Evolutionary conservation across 805 yeast species (phyloP).

Genomic region (Cephaloascus albidus): DNA sequence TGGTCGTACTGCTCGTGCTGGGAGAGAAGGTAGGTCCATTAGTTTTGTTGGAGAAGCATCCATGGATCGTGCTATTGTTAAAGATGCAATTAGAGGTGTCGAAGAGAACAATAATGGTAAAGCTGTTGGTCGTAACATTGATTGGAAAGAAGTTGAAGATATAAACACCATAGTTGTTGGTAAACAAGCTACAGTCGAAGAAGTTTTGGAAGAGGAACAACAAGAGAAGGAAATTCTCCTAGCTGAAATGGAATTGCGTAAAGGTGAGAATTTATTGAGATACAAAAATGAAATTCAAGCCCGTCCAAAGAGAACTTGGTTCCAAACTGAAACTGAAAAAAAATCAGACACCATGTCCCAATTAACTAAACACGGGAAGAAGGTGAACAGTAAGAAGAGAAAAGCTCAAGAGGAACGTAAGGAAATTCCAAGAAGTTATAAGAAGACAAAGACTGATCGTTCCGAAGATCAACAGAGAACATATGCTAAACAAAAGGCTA

Average conservation of each 20-base stretch:
- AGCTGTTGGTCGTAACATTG: slow-evolving; percentile 85
- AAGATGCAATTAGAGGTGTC: slow-evolving; percentile 72
- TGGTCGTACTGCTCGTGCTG: slow-evolving; percentile 99
- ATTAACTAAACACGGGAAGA: slow-evolving; percentile 41
- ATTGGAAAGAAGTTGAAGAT: slow-evolving; percentile 77
- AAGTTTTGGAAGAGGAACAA: slow-evolving; percentile 80
- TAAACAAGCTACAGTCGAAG: slow-evolving; percentile 55
- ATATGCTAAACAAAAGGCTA: slow-evolving; percentile 19
- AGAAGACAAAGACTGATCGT: slow-evolving; percentile 75
- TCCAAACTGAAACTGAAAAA: slow-evolving; percentile 56
- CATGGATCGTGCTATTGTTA: slow-evolving; percentile 85
- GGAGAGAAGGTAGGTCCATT: slow-evolving; percentile 88
- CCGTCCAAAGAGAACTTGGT: slow-evolving; percentile 96
- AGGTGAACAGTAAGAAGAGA: slow-evolving; percentile 59
- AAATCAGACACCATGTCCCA: slow-evolving; percentile 27
- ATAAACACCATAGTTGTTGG: slow-evolving; percentile 51
- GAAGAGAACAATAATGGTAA: slow-evolving; percentile 37
- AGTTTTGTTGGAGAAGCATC: slow-evolving; percentile 90
- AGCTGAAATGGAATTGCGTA: slow-evolving; percentile 86
- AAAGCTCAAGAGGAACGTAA: slow-evolving; percentile 54
- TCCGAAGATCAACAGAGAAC: slow-evolving; percentile 35
- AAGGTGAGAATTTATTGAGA: slow-evolving; percentile 76
- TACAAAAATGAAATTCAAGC: slow-evolving; percentile 77
- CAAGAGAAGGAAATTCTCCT: slow-evolving; percentile 75
- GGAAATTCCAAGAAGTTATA: slow-evolving; percentile 54